Conservation (phyloP, 495 filamentous ascomycete genomes). For the Penicillium manginii region DNA sequence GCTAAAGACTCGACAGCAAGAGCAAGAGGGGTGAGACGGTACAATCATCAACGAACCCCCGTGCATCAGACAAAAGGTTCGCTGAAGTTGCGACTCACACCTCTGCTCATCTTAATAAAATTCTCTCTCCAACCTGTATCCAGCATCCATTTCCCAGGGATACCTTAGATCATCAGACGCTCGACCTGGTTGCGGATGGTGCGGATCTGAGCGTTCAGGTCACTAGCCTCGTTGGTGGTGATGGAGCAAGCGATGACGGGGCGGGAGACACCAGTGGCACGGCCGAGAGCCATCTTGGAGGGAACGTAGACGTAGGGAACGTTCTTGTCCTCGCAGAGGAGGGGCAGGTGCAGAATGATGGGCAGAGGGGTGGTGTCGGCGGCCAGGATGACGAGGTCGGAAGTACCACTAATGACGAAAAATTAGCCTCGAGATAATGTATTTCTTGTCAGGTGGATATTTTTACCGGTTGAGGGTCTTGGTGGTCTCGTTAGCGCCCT, state of each 20-base stretch:
- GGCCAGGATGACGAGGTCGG: constrained; percentile 86
- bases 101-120: not conserved
- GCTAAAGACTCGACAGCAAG: constrained; percentile 27
- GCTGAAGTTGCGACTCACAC: not conserved
- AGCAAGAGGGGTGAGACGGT: not conserved
- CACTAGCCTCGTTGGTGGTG: constrained; percentile 90
- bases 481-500: constrained; percentile 75
- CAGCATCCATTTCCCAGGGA: not conserved
- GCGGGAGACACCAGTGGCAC: constrained; percentile 73
- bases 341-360: constrained; percentile 89
- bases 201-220: constrained; percentile 83
- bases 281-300: constrained; percentile 74
- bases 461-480: constrained; percentile 76
- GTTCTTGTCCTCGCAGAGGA: constrained; percentile 87
- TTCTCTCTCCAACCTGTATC: not conserved
- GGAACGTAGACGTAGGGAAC: constrained; percentile 67
- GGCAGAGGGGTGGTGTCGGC: constrained; percentile 85
- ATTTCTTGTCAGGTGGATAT: not conserved
- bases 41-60: not conserved
- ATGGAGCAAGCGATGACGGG: constrained; percentile 78
- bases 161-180: constrained; percentile 85
- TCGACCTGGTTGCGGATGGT: constrained; percentile 93
- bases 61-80: not conserved
- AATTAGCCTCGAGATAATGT: not conserved
- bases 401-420: constrained; percentile 18